Conservation (phyloP, 192 early-diverging fungal genomes). For the Anaeromyces robustus region DNA sequence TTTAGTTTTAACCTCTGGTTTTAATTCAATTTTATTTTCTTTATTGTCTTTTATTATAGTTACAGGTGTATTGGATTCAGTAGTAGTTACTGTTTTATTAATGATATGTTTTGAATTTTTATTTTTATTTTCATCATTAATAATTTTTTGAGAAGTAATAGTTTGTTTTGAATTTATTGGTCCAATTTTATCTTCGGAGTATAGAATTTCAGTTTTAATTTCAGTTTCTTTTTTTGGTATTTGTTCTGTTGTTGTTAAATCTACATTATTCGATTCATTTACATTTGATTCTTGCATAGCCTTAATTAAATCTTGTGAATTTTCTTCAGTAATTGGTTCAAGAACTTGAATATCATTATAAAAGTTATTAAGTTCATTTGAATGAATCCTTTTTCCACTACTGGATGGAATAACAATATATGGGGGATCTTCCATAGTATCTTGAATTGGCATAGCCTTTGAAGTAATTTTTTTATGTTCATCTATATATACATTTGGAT, state of each 20-base stretch:
- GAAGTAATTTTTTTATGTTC: not conserved
- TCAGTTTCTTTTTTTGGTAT: no score
- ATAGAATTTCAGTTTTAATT: no score
- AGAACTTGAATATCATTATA: no score
- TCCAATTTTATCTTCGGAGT: no score
- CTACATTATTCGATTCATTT: not conserved
- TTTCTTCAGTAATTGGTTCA: not conserved
- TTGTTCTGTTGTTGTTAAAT: not conserved
- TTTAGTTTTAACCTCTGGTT: not conserved
- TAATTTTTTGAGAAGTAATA: no score
- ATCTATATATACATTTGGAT: not conserved
- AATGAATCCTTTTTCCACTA: not conserved
- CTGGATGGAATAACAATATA: not conserved
- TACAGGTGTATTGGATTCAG: no score
- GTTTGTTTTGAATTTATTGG: no score
- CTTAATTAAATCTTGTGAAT: not conserved
- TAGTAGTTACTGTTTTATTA: no score
- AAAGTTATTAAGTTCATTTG: not conserved
- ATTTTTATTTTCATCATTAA: no score
- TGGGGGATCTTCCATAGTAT: not conserved
- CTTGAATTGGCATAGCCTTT: not conserved
- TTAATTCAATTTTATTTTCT: no score
- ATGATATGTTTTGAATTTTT: no score
- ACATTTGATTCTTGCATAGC: not conserved
- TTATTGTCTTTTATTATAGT: no score